Conservation (phyloP, 139 green algal genomes). For the Chlamydomonas asymmetrica region DNA sequence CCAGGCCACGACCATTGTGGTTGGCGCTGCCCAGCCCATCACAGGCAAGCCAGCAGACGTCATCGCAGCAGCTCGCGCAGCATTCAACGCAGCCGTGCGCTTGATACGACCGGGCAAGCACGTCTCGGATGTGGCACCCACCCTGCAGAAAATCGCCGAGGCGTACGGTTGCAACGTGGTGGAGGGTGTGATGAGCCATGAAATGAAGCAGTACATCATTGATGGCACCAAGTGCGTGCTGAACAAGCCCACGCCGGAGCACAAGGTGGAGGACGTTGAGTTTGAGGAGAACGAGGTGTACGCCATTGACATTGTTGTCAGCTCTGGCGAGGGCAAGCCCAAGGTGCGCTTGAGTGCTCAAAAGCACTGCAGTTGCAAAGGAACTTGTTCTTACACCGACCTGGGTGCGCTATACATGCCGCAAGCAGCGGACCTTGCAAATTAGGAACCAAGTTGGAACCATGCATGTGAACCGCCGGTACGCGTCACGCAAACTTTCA, state of each 20-base stretch:
- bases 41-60: constrained; percentile 86
- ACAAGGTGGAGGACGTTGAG: constrained; percentile 86
- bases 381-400: too few relatives aligned
- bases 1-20: constrained; percentile 83
- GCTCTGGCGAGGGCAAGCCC: constrained; percentile 84
- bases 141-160: constrained; percentile 79
- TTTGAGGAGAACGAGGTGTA: constrained; percentile 98
- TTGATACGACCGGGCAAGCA: constrained; percentile 86
- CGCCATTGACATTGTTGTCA: constrained; percentile 93
- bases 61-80: constrained; percentile 77
- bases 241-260: constrained; percentile 81
- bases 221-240: constrained; percentile 97
- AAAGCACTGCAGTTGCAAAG: too few relatives aligned
- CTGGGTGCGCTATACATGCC: too few relatives aligned
- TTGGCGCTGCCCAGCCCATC: constrained; percentile 47
- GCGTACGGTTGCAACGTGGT: constrained; percentile 89
- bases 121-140: constrained; percentile 71
- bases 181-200: constrained; percentile 92
- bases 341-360: too few relatives aligned
- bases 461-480: too few relatives aligned
- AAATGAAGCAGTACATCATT: constrained; percentile 98
- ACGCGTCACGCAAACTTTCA: too few relatives aligned
- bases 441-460: too few relatives aligned
- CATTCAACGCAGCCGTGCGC: constrained; percentile 86
- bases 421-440: too few relatives aligned